Base-by-base conservation (phyloP, 2,329 filamentous ascomycete species). In the Ceratocystis papillata region DNA sequence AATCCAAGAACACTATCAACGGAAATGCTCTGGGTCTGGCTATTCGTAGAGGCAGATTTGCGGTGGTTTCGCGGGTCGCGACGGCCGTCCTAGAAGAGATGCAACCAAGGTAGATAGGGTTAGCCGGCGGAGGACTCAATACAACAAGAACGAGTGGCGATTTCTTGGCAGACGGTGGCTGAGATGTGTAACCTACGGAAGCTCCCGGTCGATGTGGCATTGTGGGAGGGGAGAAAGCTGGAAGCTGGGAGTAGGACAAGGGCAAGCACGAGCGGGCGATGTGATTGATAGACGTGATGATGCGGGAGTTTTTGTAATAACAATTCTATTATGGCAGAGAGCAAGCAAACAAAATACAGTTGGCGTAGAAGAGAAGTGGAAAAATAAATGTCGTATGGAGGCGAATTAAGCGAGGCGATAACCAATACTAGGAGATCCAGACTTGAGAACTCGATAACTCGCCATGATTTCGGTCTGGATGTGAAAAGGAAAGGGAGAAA, bases 1-100 rank as follows among this genome's bases (percentile, higher is more conserved):
- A 96, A 90, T 74, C 96, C 91, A 4, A 99, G 85, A 70, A 97
- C 89, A 74, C 93, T 96, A 77, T 99, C 94, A 75, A 99, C 93
- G 0, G 85, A 87, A 73, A 97, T 90, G 75, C 72, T 73, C 80
- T 83, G 70, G 5, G 64, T 65, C 50, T 67, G 65, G 41, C 48
- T 67, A 37, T 50, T 63, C 37, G 25, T 33, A 12, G 33, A 41
- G 22, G 62, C 62, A 33, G 30, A 45, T 1, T 41, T 57, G 20
- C 63, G 66, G 30, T 25, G 62, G 37, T 30, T 57, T 20, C 57
- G 59, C 30, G 44, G 46, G 37, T 65, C 66, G 28, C 65, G 66
- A 30, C 63, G 57, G 48, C 53, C 61, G 48, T 67, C 63, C 63
- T 67, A 37, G 22, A 57, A 53, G 28, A 55, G 41, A 41, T 15